These are phyloP conservation scores for Pisolithus microcarpus DNA, from an alignment of 768 basidiomycete species.

Conservation along the genomic window DNA sequence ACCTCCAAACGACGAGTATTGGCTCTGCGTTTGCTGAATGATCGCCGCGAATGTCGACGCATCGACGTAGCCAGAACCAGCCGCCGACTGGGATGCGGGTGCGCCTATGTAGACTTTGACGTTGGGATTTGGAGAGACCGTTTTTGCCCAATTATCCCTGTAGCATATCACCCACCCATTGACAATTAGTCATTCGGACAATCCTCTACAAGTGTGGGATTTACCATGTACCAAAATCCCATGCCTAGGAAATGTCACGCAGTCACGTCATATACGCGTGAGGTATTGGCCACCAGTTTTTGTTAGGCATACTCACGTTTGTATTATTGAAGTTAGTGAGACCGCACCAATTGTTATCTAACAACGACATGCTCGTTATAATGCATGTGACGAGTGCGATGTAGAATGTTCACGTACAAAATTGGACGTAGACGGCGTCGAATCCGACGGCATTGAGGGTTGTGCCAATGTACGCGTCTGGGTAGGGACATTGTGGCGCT, in stretches of 20 bases:
- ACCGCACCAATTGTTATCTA: slow-evolving; percentile 43
- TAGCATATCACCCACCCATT: background rate
- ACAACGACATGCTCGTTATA: background rate
- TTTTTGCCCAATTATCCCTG: slow-evolving; percentile 44
- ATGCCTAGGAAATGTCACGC: slow-evolving; percentile 30
- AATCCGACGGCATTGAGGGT: slow-evolving; percentile 38
- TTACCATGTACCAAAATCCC: slow-evolving; percentile 37
- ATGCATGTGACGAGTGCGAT: background rate
- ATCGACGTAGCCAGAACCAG: slow-evolving; percentile 36
- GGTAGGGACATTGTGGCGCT: slow-evolving; percentile 42
- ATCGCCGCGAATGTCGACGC: slow-evolving; percentile 27
- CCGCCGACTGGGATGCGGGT: slow-evolving; percentile 35
- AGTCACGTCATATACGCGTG: background rate
- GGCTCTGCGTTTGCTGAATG: slow-evolving; percentile 25
- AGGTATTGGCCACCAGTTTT: background rate
- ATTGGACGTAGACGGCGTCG: slow-evolving; percentile 47
- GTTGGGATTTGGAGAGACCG: slow-evolving; percentile 35
- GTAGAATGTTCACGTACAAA: slow-evolving; percentile 24
- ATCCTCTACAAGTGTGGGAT: background rate
- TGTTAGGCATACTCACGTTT: slow-evolving; percentile 19
- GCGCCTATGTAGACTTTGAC: slow-evolving; percentile 46
- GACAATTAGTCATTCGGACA: too few species aligned
- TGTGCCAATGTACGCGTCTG: slow-evolving; percentile 39
- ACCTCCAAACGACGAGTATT: slow-evolving; percentile 42
- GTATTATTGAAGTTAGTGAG: slow-evolving; percentile 36